Conservation (phyloP, 2,329 filamentous ascomycete species). For the Thielaviopsis ethacetica region DNA sequence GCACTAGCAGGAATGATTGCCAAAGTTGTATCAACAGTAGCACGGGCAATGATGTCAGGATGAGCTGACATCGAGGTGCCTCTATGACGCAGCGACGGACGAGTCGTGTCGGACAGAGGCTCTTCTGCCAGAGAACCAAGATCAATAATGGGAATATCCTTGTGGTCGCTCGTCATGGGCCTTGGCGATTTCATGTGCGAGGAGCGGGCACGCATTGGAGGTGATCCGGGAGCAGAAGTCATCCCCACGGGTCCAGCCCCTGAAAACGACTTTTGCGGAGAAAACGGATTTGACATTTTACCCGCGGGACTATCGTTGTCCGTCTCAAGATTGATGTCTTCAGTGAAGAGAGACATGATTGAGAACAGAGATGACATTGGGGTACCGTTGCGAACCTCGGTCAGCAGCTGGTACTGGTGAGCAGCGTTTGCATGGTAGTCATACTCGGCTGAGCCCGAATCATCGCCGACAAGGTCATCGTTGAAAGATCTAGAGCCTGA, state of each 20-base stretch:
- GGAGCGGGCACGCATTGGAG: background rate
- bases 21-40: slow-evolving; percentile 92
- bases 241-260: background rate
- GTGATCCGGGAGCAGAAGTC: slow-evolving; percentile 8
- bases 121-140: background rate
- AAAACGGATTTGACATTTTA: background rate
- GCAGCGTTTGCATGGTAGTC: slow-evolving; percentile 41
- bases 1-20: slow-evolving; percentile 95
- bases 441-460: slow-evolving; percentile 46
- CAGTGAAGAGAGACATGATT: slow-evolving; percentile 90
- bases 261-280: background rate
- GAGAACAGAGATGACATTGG: slow-evolving; percentile 98
- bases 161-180: background rate
- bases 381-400: slow-evolving; percentile 92
- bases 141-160: slow-evolving; percentile 14
- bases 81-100: slow-evolving; percentile 17
- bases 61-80: slow-evolving; percentile 60
- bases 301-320: slow-evolving; percentile 38
- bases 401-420: slow-evolving; percentile 85
- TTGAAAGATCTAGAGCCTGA: slow-evolving; percentile 41
- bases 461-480: slow-evolving; percentile 14
- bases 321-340: slow-evolving; percentile 69
- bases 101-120: background rate
- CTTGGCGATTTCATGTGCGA: background rate
- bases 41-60: slow-evolving; percentile 91